phyloP scores from a whole-genome alignment of 139 green algal genomes.

The Zygnema cylindricum region DNA sequence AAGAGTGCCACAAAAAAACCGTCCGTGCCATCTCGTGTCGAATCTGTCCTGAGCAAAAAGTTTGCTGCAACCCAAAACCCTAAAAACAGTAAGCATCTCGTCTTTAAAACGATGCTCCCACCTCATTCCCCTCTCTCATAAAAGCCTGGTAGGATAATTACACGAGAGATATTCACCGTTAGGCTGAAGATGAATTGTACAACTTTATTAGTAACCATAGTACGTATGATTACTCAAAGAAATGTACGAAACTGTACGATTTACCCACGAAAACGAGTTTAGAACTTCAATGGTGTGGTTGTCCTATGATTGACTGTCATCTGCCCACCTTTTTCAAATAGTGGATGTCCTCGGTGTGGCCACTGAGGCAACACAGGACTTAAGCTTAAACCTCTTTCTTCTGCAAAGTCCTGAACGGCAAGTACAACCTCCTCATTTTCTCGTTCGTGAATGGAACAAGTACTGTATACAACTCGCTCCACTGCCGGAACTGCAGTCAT shows the following conservation, averaged over 20 bases:
- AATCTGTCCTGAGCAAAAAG: slow-evolving; percentile 48
- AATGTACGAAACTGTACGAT: not conserved
- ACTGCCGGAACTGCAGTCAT: slow-evolving; percentile 62
- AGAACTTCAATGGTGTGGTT: not conserved
- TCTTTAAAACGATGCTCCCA: too few species aligned
- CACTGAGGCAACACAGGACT: slow-evolving; percentile 74
- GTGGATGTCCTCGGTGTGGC: slow-evolving; percentile 72
- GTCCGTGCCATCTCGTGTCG: slow-evolving; percentile 48
- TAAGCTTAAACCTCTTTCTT: slow-evolving; percentile 74
- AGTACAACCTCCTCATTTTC: slow-evolving; percentile 94
- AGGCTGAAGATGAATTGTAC: slow-evolving; percentile 29
- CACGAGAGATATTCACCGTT: too few species aligned
- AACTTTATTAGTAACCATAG: not conserved
- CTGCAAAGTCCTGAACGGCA: slow-evolving; percentile 70
- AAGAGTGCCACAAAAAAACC: slow-evolving; percentile 66
- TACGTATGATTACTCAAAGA: slow-evolving; percentile 12
- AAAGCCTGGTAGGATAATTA: too few species aligned
- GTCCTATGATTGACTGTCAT: not conserved
- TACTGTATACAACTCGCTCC: slow-evolving; percentile 89
- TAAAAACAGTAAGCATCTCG: too few species aligned
- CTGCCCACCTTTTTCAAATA: slow-evolving; percentile 33
- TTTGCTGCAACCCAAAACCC: slow-evolving; percentile 44
- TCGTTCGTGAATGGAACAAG: slow-evolving; percentile 81
- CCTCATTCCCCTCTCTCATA: too few species aligned
- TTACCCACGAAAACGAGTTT: not conserved